A percentile compares a stretch with the other conserved stretches of the same genome.
Evolutionary conservation across 164 flowering plant species (phyloP).

Genomic region (Brasenia schreberi): DNA sequence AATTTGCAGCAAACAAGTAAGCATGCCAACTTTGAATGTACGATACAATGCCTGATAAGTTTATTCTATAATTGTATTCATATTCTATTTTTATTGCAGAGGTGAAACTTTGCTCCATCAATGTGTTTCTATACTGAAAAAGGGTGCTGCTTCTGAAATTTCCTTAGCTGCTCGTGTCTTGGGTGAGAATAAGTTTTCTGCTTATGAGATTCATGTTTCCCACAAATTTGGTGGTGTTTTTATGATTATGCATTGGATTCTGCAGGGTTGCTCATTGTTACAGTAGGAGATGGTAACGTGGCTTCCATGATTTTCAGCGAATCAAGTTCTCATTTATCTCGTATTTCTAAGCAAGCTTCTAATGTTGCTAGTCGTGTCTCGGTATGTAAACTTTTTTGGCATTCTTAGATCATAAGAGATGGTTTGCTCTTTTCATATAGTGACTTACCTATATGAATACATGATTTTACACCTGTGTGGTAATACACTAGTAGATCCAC

Average conservation of each 20-base stretch:
- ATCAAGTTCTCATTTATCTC: constrained; percentile 1
- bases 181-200: constrained; percentile 1
- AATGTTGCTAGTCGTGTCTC: constrained; percentile 1
- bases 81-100: not conserved
- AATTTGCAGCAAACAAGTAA: constrained; percentile 4
- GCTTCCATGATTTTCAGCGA: not conserved
- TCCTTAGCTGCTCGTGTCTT: constrained; percentile 1
- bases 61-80: not conserved
- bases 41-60: not conserved
- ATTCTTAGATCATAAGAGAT: too few relatives aligned
- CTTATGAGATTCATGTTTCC: too few relatives aligned
- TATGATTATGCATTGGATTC: not conserved
- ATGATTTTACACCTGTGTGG: too few relatives aligned
- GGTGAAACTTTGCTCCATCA: constrained; percentile 7
- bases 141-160: constrained; percentile 5
- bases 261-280: constrained; percentile 3
- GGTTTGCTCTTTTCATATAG: not conserved
- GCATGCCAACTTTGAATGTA: not conserved
- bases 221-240: too few relatives aligned
- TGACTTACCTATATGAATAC: not conserved
- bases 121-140: constrained; percentile 3
- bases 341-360: constrained; percentile 1
- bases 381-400: not conserved
- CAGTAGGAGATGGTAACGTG: not conserved
- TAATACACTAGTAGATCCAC: too few relatives aligned